phyloP scores from a whole-genome alignment of 108 stramenopile genomes.

The Cyclotella cryptica region DNA sequence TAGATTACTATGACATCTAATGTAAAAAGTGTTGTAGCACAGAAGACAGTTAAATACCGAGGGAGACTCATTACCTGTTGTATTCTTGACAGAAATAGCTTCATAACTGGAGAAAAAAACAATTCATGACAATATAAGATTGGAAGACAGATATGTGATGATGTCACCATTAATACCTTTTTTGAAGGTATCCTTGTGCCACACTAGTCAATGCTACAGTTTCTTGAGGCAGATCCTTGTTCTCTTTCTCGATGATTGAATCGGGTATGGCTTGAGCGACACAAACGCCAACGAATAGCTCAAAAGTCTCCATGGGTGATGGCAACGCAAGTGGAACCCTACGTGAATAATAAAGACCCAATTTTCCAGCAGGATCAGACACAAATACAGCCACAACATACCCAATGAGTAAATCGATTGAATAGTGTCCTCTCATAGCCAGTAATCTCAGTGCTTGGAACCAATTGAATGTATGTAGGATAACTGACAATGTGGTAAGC shows the following conservation, averaged over 20 bases:
- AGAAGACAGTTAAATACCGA: too few relatives aligned
- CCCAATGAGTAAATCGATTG: constrained; percentile 63
- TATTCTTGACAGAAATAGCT: too few relatives aligned
- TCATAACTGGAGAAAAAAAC: too few relatives aligned
- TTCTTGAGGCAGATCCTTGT: background rate
- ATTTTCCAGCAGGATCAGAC: constrained; percentile 42
- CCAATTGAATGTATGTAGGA: constrained; percentile 48
- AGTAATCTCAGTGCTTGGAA: constrained; percentile 52
- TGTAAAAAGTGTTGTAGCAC: too few relatives aligned
- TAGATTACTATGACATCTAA: too few relatives aligned
- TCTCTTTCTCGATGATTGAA: background rate
- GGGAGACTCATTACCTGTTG: too few relatives aligned
- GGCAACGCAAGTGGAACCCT: constrained; percentile 22
- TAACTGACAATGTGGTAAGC: constrained; percentile 1
- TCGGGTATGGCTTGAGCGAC: background rate
- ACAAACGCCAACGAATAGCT: constrained; percentile 37
- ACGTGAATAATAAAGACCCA: constrained; percentile 42
- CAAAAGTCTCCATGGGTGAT: constrained; percentile 23
- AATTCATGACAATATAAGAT: too few relatives aligned
- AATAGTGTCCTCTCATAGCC: constrained; percentile 65
- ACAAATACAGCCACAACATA: constrained; percentile 55
- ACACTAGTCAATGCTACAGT: too few relatives aligned
- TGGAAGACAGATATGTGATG: too few relatives aligned
- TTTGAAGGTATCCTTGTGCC: too few relatives aligned
- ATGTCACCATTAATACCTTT: too few relatives aligned